Conservation (phyloP, 192 early-diverging fungal species). For the Backusella morwellensis region DNA sequence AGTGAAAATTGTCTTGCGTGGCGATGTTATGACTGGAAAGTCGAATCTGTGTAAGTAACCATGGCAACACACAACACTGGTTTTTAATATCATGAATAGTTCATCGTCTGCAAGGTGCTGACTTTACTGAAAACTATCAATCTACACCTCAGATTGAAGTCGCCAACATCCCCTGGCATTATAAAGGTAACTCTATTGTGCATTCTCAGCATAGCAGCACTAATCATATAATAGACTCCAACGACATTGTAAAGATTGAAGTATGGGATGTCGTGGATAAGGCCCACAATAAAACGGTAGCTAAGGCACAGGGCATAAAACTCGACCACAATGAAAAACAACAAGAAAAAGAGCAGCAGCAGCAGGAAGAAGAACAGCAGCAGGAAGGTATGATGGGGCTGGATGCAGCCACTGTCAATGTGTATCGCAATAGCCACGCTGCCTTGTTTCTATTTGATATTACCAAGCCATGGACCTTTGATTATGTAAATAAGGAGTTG, state of each 20-base stretch:
- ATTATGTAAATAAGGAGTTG: constrained; percentile 48
- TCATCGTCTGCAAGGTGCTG: constrained; percentile 48
- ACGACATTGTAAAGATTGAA: constrained; percentile 61
- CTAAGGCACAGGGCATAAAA: constrained; percentile 27
- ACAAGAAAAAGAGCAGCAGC: background rate
- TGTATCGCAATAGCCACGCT: constrained; percentile 57
- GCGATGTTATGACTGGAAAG: constrained; percentile 60
- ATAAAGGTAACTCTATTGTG: constrained; percentile 38
- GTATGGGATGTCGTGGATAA: constrained; percentile 64
- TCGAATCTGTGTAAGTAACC: constrained; percentile 48
- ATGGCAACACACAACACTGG: background rate
- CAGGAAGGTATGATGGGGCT: constrained; percentile 28
- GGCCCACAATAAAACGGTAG: constrained; percentile 28
- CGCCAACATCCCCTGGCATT: constrained; percentile 59
- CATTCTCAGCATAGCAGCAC: background rate
- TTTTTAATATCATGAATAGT: constrained; percentile 29
- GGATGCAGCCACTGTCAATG: constrained; percentile 59
- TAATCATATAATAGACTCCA: constrained; percentile 32
- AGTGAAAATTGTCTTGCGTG: constrained; percentile 62
- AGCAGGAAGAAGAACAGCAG: background rate
- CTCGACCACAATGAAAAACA: constrained; percentile 25
- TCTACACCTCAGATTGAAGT: constrained; percentile 62
- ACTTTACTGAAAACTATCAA: constrained; percentile 41
- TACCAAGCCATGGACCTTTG: constrained; percentile 62
- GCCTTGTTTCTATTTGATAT: constrained; percentile 57